Evolutionary conservation across 2,329 filamentous ascomycete genomes (phyloP), one percentile per base, ranked within the genome.

Genomic region (Ophiosphaerella herpotricha): DNA sequence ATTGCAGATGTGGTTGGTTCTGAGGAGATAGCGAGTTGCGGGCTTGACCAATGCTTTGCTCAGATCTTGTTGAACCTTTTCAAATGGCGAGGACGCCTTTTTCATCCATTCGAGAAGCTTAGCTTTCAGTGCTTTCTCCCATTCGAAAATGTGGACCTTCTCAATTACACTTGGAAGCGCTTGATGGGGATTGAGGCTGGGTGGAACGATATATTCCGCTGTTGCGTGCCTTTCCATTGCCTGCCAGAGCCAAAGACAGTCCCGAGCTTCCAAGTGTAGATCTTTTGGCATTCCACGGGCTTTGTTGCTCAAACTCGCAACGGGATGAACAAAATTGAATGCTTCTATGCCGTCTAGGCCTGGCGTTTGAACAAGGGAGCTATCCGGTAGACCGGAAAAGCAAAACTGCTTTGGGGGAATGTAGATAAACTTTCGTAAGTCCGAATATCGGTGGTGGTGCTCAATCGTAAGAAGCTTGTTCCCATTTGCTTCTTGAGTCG

Each of bases 381-480:
- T 62, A 54, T 11, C 11, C 6, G 3, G 68, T 59, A 0, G 67
- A 47, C 1, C 88, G 68, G 0, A 82, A 83, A 9, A 77, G 63
- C 59, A 88, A 88, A 0, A 65, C 57, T 58, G 52, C 79, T 48
- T 48, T 8, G 79, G 2, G 32, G 85, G 79, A 0, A 77, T 69
- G 67, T 89, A 91, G 32, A 85, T 71, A 58, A 89, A 91, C 61
- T 91, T 91, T n/a, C 88, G 80, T 1, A 93, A 74, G 65, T 93
- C 89, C 0, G 87, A 91, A 70, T 91, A 92, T 40, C 89, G 80
- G 31, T 85, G 81, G 1, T 77, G 75, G 61, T 92, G 87, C 37
- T 85, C 76, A 11, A 92, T 82, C 80, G 88, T 89, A 18, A 80
- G 82, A 12, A 92, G 66, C 0, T 87, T 78, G 35, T 82, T 80